Percentiles rank a stretch among this genome's conserved stretches.
phyloP scores from a whole-genome alignment of 495 filamentous ascomycete species.

The Mytilinidion resinicola region DNA sequence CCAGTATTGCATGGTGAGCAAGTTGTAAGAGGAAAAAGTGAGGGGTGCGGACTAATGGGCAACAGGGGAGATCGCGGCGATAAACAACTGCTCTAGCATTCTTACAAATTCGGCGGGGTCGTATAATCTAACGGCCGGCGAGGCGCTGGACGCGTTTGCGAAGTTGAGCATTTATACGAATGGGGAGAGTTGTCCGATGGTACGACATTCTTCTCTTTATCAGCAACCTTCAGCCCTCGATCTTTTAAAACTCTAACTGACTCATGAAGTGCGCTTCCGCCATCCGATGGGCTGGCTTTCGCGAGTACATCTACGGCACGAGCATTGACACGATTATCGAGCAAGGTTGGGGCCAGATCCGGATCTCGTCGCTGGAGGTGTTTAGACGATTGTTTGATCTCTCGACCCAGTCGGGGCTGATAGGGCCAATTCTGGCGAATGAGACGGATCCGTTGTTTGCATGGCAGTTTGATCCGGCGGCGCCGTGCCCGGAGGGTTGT shows the following conservation, averaged over 20 bases:
- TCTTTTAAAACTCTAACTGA: no score
- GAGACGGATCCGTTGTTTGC: conserved; percentile 49
- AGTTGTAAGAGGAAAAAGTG: no score
- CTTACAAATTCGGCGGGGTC: conserved; percentile 31
- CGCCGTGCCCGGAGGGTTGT: conserved; percentile 45
- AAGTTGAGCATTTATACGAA: conserved; percentile 50
- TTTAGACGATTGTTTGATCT: conserved; percentile 41
- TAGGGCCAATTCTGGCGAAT: conserved; percentile 42
- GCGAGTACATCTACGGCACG: conserved; percentile 50
- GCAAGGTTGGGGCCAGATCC: conserved; percentile 48
- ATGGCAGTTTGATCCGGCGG: conserved; percentile 46
- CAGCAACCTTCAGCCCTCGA: no score
- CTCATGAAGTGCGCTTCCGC: conserved; percentile 50
- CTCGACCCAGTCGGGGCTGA: conserved; percentile 32
- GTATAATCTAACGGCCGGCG: conserved; percentile 39
- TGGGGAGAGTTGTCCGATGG: conserved; percentile 52
- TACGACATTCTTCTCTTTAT: no score
- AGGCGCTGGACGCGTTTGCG: conserved; percentile 41
- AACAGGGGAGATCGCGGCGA: conserved; percentile 50
- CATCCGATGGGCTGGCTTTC: conserved; percentile 50
- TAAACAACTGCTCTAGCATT: conserved; percentile 46
- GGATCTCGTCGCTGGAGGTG: conserved; percentile 42
- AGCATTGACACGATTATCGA: conserved; percentile 41
- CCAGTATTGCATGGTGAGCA: background rate
- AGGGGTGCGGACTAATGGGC: no score